These are phyloP conservation scores for Galerina sulciceps DNA, from an alignment of 768 basidiomycete genomes.

Conservation along the genomic window DNA sequence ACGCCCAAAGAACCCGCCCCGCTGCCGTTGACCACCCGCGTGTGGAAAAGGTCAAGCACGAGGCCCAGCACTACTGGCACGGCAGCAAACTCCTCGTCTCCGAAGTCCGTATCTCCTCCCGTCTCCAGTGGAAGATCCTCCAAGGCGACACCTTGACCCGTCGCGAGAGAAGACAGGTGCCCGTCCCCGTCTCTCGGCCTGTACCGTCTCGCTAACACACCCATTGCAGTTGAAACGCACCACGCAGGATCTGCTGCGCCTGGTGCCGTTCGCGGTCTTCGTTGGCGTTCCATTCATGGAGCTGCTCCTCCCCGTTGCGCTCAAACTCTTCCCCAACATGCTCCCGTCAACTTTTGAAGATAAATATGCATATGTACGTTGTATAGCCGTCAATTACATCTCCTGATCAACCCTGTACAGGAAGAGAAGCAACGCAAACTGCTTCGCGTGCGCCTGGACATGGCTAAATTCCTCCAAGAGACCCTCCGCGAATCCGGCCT, in stretches of 20 bases:
- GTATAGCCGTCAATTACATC: neutral
- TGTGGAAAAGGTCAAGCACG: slow-evolving; percentile 97
- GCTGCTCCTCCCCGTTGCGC: slow-evolving; percentile 89
- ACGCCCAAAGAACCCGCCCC: slow-evolving; percentile 46
- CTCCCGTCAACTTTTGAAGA: slow-evolving; percentile 98
- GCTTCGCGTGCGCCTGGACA: slow-evolving; percentile 91
- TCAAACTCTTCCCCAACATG: slow-evolving; percentile 99
- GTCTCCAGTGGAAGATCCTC: slow-evolving; percentile 90
- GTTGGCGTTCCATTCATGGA: slow-evolving; percentile 99
- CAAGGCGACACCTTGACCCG: slow-evolving; percentile 91
- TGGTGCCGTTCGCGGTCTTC: slow-evolving; percentile 95
- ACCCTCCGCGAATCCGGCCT: slow-evolving; percentile 93
- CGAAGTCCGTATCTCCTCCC: slow-evolving; percentile 87
- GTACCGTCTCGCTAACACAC: slow-evolving; percentile 9
- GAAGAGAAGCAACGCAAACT: slow-evolving; percentile 98
- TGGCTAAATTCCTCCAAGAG: slow-evolving; percentile 99
- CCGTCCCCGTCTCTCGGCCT: slow-evolving; percentile 8
- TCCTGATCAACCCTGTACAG: slow-evolving; percentile 43
- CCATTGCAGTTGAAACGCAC: slow-evolving; percentile 80
- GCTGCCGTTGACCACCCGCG: slow-evolving; percentile 56
- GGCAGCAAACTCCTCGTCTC: slow-evolving; percentile 93
- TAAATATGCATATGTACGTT: slow-evolving; percentile 83
- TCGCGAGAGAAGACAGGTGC: slow-evolving; percentile 90
- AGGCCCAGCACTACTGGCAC: slow-evolving; percentile 96
- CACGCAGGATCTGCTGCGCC: slow-evolving; percentile 88